Base-by-base conservation (phyloP, 345 rosid species). In the Gossypium herbaceum region DNA sequence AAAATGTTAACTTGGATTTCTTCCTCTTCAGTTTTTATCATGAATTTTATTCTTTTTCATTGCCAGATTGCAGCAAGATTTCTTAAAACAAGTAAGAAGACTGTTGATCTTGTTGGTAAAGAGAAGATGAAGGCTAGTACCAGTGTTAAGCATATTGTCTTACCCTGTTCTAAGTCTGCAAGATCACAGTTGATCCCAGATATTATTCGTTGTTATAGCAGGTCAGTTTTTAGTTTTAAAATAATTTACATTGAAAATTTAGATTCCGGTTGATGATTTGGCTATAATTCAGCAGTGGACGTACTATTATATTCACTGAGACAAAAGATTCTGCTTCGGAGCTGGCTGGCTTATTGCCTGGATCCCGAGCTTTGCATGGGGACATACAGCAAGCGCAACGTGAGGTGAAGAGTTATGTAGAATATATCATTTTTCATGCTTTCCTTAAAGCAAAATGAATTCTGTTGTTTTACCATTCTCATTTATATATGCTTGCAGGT, bases 51-150 rank as follows among this genome's bases (percentile, higher is more conserved):
- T 39, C 51, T 79, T 69, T 76, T 76, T 29, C 19, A 51, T 51
- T 27, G 22, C 56, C 87, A 95, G 98, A 89, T 93, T 73, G 71
- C 93, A 56, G 22, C 80, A 20, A 90, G 78, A 84, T 95, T 93
- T 85, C 93, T 93, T 56, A 95, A 95, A 80, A 55, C 76, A 74
- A 64, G 81, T 1, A 89, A 86, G 90, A 87, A 87, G 86, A 93
- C 93, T 56, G 91, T 91, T 54, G 99, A 95, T 88, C 98, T 95
- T 79, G 99, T 95, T 72, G 99, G 97, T 74, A 91, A 93, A 78
- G 98, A 91, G 83, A 93, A 90, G 76, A 89, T 93, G 98, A 95
- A 93, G 87, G 99, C 99, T 22, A 93, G 98, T 72, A 90, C 84
- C 48, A 93, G 74, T 81, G 99, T 93, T 47, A 82, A 93, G 79